phyloP scores from a whole-genome alignment of 257 asterid genomes.

The Fraxinus americana region DNA sequence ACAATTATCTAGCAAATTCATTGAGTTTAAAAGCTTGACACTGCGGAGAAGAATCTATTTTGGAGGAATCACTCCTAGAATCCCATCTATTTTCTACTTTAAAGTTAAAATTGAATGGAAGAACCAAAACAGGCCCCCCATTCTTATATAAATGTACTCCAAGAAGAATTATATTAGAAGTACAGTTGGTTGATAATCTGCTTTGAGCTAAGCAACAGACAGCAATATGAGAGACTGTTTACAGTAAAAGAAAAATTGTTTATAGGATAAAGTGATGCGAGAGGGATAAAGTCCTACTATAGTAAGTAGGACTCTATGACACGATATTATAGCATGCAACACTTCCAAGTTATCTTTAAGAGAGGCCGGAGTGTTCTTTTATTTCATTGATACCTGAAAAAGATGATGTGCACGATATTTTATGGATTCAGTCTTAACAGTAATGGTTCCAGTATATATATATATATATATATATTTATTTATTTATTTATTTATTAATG shows the following conservation, averaged over 20 bases:
- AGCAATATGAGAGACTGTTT: too few species aligned
- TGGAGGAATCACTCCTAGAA: background rate
- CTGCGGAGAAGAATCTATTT: background rate
- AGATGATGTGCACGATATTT: background rate
- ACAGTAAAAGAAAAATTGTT: too few species aligned
- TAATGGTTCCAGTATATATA: background rate
- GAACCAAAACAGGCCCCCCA: background rate
- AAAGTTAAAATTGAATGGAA: background rate
- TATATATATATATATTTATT: too few species aligned
- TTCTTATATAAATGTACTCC: background rate
- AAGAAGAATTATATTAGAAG: background rate
- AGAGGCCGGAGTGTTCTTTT: background rate
- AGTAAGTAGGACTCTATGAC: background rate
- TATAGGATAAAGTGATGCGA: too few species aligned
- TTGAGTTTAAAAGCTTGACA: background rate
- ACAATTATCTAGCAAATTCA: too few species aligned
- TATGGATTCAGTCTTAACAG: background rate
- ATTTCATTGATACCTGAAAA: background rate
- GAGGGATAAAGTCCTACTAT: too few species aligned
- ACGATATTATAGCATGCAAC: background rate
- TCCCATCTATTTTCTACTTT: background rate
- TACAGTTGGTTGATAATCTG: too few species aligned
- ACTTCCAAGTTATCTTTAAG: background rate
- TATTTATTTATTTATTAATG: too few species aligned
- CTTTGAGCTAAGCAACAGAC: too few species aligned